Conservation (phyloP, 2,329 filamentous ascomycete genomes). For the Exserohilum rostratum region DNA sequence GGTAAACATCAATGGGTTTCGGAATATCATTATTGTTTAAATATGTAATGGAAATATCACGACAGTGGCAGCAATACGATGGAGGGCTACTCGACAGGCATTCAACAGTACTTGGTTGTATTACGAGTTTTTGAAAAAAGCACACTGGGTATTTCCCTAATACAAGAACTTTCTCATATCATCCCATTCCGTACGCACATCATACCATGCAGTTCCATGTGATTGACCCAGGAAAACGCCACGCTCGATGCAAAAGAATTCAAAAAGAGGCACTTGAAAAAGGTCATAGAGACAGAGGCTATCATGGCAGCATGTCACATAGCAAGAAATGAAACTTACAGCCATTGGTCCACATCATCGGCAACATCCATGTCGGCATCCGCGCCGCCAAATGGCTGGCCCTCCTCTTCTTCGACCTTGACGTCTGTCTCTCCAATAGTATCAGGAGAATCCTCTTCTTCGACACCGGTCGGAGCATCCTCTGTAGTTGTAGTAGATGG, state of each 20-base stretch:
- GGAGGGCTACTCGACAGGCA: too few relatives aligned
- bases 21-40: too few relatives aligned
- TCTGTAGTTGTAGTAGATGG: conserved; percentile 2
- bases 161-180: not conserved
- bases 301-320: not conserved
- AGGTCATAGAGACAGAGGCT: not conserved
- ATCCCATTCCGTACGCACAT: not conserved
- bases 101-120: too few relatives aligned
- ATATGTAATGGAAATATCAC: too few relatives aligned
- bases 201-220: not conserved
- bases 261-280: not conserved
- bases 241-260: not conserved
- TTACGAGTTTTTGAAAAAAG: too few relatives aligned
- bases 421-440: conserved; percentile 17
- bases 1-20: too few relatives aligned
- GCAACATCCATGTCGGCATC: conserved; percentile 44
- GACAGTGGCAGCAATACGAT: too few relatives aligned
- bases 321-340: conserved; percentile 11
- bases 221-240: not conserved
- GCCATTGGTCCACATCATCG: conserved; percentile 43
- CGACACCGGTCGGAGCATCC: not conserved
- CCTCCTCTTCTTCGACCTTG: conserved; percentile 10
- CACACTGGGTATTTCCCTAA: too few relatives aligned
- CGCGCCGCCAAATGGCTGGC: conserved; percentile 8
- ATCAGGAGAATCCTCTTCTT: conserved; percentile 21